Conservation (phyloP, 306 rosid species). For the Quercus engelmannii region DNA sequence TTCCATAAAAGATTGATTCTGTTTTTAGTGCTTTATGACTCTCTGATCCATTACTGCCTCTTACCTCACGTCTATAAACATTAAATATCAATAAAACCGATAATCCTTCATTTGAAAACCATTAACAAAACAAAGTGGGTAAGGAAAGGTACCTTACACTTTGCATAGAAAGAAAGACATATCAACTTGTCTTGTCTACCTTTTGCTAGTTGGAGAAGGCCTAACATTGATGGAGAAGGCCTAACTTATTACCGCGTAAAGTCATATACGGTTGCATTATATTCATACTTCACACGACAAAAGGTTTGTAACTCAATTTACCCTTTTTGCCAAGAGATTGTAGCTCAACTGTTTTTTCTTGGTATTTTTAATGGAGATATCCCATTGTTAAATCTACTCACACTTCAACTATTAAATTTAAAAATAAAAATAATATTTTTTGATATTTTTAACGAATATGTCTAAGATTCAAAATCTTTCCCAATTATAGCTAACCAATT, state of each 20-base stretch:
- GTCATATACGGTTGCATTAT: neutral
- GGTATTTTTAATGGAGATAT: too few relatives aligned
- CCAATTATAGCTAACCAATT: too few relatives aligned
- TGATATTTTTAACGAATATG: too few relatives aligned
- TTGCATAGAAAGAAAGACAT: conserved; percentile 13
- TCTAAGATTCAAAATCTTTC: too few relatives aligned
- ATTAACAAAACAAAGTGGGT: neutral
- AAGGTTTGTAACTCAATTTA: too few relatives aligned
- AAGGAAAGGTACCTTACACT: conserved; percentile 4
- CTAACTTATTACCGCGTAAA: neutral
- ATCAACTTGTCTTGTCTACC: neutral
- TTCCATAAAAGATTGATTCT: neutral
- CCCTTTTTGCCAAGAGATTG: too few relatives aligned
- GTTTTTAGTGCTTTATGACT: neutral
- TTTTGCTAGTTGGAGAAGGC: neutral
- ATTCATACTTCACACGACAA: too few relatives aligned
- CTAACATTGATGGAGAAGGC: neutral
- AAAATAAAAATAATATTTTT: too few relatives aligned
- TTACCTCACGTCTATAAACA: neutral
- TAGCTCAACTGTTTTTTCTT: fast-evolving
- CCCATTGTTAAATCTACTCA: too few relatives aligned
- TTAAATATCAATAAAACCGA: neutral
- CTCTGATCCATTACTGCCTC: neutral
- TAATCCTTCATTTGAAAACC: neutral
- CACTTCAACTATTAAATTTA: too few relatives aligned